phyloP scores from a whole-genome alignment of 1,284 basidiomycete species.

The Pholiota adiposa region DNA sequence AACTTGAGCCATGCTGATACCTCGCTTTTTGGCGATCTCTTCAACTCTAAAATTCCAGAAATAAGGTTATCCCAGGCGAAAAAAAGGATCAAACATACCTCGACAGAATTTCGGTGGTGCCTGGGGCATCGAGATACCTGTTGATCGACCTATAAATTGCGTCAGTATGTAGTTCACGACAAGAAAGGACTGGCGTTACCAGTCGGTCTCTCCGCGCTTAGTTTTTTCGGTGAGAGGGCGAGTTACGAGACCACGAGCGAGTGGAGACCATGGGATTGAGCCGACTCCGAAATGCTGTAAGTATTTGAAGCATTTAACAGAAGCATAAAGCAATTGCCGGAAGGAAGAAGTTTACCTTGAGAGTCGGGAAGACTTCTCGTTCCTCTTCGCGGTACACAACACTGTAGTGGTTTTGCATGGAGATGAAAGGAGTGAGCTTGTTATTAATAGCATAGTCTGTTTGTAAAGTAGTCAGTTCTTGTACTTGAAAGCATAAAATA shows the following conservation, averaged over 20 bases:
- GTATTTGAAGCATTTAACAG: not conserved
- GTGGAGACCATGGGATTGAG: conserved; percentile 53
- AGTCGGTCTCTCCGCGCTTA: conserved; percentile 38
- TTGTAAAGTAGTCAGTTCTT: not conserved
- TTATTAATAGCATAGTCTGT: conserved; percentile 46
- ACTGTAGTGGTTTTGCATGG: conserved; percentile 66
- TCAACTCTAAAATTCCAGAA: conserved; percentile 40
- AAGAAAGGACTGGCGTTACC: conserved; percentile 24
- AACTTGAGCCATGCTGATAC: conserved; percentile 61
- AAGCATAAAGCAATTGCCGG: not conserved
- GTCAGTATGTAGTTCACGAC: not conserved
- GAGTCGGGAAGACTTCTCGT: conserved; percentile 61
- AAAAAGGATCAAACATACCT: conserved; percentile 24
- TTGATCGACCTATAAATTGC: conserved; percentile 23
- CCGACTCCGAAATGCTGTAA: conserved; percentile 45
- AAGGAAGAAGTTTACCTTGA: conserved; percentile 35
- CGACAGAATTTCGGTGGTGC: conserved; percentile 36
- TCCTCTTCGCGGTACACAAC: conserved; percentile 64
- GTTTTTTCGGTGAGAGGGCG: conserved; percentile 42
- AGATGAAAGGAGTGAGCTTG: conserved; percentile 62
- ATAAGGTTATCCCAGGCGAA: not conserved
- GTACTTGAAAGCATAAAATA: not conserved
- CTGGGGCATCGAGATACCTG: conserved; percentile 28
- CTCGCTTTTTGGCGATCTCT: conserved; percentile 54
- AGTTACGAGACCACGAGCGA: conserved; percentile 50